These are phyloP conservation scores for Eragrostis tef DNA, from an alignment of 202 grass and related monocot species.

Conservation along the genomic window DNA sequence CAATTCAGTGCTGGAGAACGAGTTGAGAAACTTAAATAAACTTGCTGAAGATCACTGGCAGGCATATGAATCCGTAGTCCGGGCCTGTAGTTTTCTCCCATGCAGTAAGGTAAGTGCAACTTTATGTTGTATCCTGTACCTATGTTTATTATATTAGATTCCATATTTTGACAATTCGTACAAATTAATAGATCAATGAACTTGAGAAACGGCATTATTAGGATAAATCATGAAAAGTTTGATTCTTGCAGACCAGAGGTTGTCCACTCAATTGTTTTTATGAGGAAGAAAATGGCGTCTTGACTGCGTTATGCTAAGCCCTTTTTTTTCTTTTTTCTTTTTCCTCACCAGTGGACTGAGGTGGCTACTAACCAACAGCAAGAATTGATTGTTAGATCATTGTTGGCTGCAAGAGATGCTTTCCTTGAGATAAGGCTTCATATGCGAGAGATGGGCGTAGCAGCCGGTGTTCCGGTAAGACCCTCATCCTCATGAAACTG, in stretches of 20 bases:
- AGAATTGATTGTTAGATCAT: conserved; percentile 67
- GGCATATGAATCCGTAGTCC: conserved; percentile 58
- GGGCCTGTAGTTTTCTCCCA: conserved; percentile 58
- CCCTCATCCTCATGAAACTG: conserved; percentile 42
- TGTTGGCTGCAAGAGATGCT: conserved; percentile 67
- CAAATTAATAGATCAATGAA: conserved; percentile 24
- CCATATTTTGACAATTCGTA: conserved; percentile 27
- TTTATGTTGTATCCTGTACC: not conserved
- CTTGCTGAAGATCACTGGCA: conserved; percentile 66
- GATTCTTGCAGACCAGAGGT: not conserved
- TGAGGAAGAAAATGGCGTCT: conserved; percentile 16
- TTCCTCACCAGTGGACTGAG: conserved; percentile 70
- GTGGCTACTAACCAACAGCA: conserved; percentile 59
- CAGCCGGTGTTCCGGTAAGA: conserved; percentile 85
- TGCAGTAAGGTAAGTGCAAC: conserved; percentile 59
- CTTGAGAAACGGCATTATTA: not conserved
- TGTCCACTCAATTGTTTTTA: conserved; percentile 17
- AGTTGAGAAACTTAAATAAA: conserved; percentile 72
- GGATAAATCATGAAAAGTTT: conserved; percentile 26
- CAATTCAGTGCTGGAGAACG: conserved; percentile 73
- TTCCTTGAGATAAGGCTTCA: conserved; percentile 75
- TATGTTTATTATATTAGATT: not conserved
- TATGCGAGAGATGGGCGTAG: conserved; percentile 83
- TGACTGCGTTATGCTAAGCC: conserved; percentile 41
- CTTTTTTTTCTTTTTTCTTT: conserved; percentile 36